Conservation (phyloP, 2,329 filamentous ascomycete genomes). For the Pseudogymnoascus sp. region DNA sequence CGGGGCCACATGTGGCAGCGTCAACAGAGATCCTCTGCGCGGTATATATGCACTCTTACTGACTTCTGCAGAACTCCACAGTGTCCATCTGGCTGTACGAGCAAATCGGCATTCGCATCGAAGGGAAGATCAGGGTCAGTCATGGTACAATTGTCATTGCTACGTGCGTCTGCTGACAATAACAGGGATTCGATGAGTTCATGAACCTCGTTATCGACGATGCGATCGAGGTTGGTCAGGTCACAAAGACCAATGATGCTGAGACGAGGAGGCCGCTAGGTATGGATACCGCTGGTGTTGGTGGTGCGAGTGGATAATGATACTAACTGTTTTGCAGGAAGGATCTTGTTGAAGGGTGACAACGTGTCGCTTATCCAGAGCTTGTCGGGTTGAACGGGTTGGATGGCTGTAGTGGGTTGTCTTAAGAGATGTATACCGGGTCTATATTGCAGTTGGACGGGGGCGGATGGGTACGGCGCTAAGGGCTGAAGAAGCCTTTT, state of each 20-base stretch:
- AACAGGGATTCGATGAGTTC: constrained; percentile 93
- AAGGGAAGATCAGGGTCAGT: constrained; percentile 87
- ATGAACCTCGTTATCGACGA: constrained; percentile 98
- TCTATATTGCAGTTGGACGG: background rate
- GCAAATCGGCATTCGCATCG: constrained; percentile 86
- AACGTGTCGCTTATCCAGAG: constrained; percentile 56
- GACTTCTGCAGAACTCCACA: constrained; percentile 49
- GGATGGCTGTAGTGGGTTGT: background rate
- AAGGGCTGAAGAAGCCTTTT: background rate
- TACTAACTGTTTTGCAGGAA: constrained; percentile 35
- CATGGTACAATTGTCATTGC: background rate
- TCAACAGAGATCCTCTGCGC: constrained; percentile 2
- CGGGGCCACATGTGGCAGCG: background rate
- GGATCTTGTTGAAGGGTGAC: constrained; percentile 60
- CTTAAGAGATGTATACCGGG: background rate
- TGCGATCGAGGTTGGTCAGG: constrained; percentile 80
- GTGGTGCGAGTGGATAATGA: background rate
- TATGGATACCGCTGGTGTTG: constrained; percentile 41
- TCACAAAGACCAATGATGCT: constrained; percentile 66
- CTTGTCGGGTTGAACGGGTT: constrained; percentile 26
- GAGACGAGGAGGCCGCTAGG: constrained; percentile 74
- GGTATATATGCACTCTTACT: constrained; percentile 23
- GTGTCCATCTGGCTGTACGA: constrained; percentile 97
- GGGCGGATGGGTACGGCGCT: background rate
- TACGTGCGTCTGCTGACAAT: background rate